These are phyloP conservation scores for Escovopsis sp. DNA, from an alignment of 2,329 filamentous ascomycete species.

Conservation along the genomic window DNA sequence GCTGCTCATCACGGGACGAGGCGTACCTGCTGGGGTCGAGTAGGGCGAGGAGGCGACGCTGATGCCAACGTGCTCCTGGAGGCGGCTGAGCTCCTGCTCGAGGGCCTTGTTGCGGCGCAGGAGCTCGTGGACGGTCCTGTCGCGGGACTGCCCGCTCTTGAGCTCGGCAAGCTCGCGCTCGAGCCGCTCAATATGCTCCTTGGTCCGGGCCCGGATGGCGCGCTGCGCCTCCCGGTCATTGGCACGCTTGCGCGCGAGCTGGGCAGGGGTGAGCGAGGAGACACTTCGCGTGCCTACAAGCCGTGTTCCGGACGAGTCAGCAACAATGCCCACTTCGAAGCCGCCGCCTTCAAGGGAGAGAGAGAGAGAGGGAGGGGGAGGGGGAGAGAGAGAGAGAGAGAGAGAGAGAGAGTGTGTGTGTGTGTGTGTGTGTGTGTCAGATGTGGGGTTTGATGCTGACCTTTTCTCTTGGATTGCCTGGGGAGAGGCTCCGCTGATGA, in stretches of 20 bases:
- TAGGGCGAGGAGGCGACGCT: conserved; percentile 25
- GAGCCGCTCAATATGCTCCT: conserved; percentile 67
- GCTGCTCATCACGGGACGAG: conserved; percentile 6
- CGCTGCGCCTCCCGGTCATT: conserved; percentile 87
- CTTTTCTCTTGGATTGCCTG: conserved; percentile 31
- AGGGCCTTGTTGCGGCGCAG: conserved; percentile 36
- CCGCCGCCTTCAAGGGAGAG: background rate
- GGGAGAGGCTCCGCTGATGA: conserved; percentile 26
- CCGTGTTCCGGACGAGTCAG: background rate
- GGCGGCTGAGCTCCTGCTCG: conserved; percentile 33
- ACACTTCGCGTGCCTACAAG: conserved; percentile 53
- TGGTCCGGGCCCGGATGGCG: conserved; percentile 73
- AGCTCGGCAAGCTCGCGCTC: conserved; percentile 64
- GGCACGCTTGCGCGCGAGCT: conserved; percentile 76
- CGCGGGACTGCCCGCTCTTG: conserved; percentile 30
- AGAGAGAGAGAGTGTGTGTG: too few relatives aligned
- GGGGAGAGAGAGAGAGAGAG: background rate
- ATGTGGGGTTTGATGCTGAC: conserved; percentile 15
- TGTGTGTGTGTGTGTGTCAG: too few relatives aligned
- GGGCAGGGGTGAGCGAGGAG: conserved; percentile 73
- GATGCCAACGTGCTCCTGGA: conserved; percentile 30
- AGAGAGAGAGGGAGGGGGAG: background rate
- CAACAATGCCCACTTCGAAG: too few relatives aligned
- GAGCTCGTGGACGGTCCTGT: conserved; percentile 36
- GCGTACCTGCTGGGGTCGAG: conserved; percentile 23